Percentiles rank a stretch among this genome's conserved stretches.
phyloP scores from a whole-genome alignment of 257 asterid species.

The Misopates orontium region DNA sequence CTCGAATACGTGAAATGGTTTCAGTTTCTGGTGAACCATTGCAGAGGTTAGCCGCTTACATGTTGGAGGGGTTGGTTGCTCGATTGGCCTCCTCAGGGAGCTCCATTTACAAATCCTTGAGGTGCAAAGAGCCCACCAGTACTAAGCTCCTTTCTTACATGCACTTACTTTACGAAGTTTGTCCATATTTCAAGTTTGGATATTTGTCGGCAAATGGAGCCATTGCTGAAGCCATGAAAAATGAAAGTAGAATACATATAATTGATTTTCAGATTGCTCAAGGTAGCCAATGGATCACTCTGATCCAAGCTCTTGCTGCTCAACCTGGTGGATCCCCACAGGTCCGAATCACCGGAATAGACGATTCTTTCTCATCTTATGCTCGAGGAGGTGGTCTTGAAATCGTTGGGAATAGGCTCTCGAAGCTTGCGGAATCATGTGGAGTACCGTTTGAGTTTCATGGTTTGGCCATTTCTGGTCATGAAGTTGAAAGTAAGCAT shows the following conservation, averaged over 20 bases:
- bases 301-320: conserved; percentile 78
- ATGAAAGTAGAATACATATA: conserved; percentile 64
- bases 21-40: conserved; percentile 86
- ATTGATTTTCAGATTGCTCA: conserved; percentile 88
- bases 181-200: conserved; percentile 85
- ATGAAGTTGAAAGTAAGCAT: conserved; percentile 36
- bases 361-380: conserved; percentile 61
- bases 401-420: conserved; percentile 69
- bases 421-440: conserved; percentile 61
- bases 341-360: conserved; percentile 76
- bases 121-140: conserved; percentile 61
- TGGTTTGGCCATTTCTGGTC: conserved; percentile 42
- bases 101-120: conserved; percentile 55
- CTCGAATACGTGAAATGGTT: conserved; percentile 67
- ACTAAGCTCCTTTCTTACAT: conserved; percentile 67
- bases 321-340: conserved; percentile 84
- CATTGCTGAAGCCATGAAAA: conserved; percentile 86
- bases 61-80: conserved; percentile 87
- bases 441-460: conserved; percentile 82
- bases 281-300: conserved; percentile 85
- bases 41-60: conserved; percentile 84
- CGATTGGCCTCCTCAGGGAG: conserved; percentile 62
- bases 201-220: conserved; percentile 93
- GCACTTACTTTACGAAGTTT: conserved; percentile 69
- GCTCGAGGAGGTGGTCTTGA: conserved; percentile 79